phyloP scores from a whole-genome alignment of 192 early-diverging fungal species.

The Podila epicladia region DNA sequence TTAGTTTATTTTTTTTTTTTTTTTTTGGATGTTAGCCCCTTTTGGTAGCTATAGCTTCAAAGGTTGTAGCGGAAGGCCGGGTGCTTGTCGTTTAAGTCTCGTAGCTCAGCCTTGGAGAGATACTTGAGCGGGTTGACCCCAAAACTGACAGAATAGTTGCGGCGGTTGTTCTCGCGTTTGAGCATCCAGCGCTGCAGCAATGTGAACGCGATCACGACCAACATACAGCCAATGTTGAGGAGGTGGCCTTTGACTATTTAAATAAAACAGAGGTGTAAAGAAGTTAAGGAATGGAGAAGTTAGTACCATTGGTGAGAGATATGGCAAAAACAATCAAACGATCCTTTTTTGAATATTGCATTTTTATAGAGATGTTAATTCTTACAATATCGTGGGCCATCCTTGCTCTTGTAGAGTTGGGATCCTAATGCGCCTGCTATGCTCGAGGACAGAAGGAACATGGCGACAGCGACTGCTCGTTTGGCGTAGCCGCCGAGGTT shows the following conservation, averaged over 20 bases:
- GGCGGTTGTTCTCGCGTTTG: slow-evolving; percentile 31
- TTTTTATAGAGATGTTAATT: background rate
- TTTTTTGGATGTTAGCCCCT: too few species aligned
- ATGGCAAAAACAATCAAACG: too few species aligned
- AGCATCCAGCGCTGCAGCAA: slow-evolving; percentile 19
- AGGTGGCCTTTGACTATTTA: slow-evolving; percentile 23
- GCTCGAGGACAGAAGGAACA: slow-evolving; percentile 29
- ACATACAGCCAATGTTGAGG: slow-evolving; percentile 8
- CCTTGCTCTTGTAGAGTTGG: slow-evolving; percentile 14
- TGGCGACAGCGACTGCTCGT: slow-evolving; percentile 17
- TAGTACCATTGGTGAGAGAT: background rate
- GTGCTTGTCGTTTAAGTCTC: slow-evolving; percentile 33
- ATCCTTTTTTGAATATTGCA: background rate
- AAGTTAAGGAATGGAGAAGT: background rate
- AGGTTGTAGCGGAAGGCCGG: slow-evolving; percentile 39
- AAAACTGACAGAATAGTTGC: slow-evolving; percentile 40
- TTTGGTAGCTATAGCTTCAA: background rate
- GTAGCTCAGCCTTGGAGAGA: slow-evolving; percentile 33
- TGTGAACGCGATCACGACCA: slow-evolving; percentile 3
- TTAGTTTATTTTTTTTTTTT: too few species aligned
- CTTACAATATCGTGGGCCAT: slow-evolving; percentile 29
- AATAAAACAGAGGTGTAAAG: background rate
- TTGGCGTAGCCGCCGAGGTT: slow-evolving; percentile 40
- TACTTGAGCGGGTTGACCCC: slow-evolving; percentile 36
- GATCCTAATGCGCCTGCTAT: slow-evolving; percentile 19